Base-by-base conservation (phyloP, 345 rosid species). In the Camelina neglecta region DNA sequence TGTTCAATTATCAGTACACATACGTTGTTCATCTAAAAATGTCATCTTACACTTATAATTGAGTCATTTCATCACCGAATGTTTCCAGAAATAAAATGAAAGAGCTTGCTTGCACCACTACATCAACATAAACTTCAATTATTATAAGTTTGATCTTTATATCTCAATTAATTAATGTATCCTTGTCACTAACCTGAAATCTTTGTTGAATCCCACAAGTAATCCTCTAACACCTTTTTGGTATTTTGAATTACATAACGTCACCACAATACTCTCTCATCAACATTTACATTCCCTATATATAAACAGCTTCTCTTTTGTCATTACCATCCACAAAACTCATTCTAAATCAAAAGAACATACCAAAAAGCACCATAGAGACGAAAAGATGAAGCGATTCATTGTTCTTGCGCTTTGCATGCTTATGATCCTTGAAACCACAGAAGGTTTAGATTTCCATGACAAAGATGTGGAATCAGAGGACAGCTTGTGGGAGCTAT, bases 401-500 rank as follows among this genome's bases (percentile, higher is more conserved):
- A 31, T 82, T 69, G 15, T 85, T 33, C 75, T 75, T 55, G 81
- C 75, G 11, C 62, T 87, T 45, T 79, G 82, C 11, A 56, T 86
- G 36, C 80, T 80, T 74, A 47, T 89, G 72, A 72, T 89, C 65
- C 71, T 85, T 13, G 84, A 82, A 41, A 61, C 75, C 1, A 75
- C 84, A 2, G 65, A 83, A 64, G 50, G 96, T 78, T 83, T 94
- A 39, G 96, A 94, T 58, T 86, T 84, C 84, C 85, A 84, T 23
- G 89, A 87, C 47, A 84, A 79, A 67, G 96, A 94, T 9, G 61
- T 94, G 71, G 88, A 61, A 10, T 80, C 92, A 0, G 96, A 93
- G 48, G 88, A 93, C 18, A 83, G 83, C 33, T 67, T 92, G 68
- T 85, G 93, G 96, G 89, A 85, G 23, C 60, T 93, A 55, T 93